Base-by-base conservation (phyloP, 306 rosid species). In the Glycine latifolia region DNA sequence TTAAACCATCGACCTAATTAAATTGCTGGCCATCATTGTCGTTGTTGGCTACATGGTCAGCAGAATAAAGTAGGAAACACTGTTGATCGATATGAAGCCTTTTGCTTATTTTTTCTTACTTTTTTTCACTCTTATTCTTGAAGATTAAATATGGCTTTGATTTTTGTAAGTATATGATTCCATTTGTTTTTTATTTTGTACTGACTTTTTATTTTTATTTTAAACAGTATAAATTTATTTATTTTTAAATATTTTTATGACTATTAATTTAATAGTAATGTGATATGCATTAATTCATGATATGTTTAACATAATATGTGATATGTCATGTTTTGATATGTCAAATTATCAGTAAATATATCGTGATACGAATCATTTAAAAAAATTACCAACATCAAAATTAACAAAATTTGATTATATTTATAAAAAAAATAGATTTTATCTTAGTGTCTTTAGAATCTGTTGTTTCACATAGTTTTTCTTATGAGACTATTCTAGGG, bases 21-120 rank as follows among this genome's bases (percentile, higher is more conserved):
- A 67, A 55, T 43, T 79, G 69, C 37, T 44, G 15, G 5, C 69
- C 59, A 79, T 68, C 77, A 44, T 46, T 46, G 12, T 79, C 77
- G 46, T 68, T 55, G 70, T 56, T 79, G 59, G 67, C 82, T 11
- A 54, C n/a, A 78, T 41, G 68, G 0, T 26, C 10, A 55, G 59
- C 76, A 55, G 31, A 66, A 43, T 5, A 48, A 68, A 17, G 61
- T 63, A 48, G 13, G 33, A 8, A 9, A 13, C 59, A 48, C 4
- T 49, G 41, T 63, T 26, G 5, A 12, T 61, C 33, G 7, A 47
- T 61, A 73, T 26, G 48, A 31, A 76, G 60, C 80, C 67, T 37
- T 60, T 60, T 13, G 8, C 63, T 37, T 60, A 4, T 0, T 7
- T 58, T 58, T 58, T 58, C 5, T 8, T 58, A 0, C 1, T 60